These are phyloP conservation scores for Colletotrichum sp. DNA, from an alignment of 2,329 filamentous ascomycete species.

Conservation along the genomic window DNA sequence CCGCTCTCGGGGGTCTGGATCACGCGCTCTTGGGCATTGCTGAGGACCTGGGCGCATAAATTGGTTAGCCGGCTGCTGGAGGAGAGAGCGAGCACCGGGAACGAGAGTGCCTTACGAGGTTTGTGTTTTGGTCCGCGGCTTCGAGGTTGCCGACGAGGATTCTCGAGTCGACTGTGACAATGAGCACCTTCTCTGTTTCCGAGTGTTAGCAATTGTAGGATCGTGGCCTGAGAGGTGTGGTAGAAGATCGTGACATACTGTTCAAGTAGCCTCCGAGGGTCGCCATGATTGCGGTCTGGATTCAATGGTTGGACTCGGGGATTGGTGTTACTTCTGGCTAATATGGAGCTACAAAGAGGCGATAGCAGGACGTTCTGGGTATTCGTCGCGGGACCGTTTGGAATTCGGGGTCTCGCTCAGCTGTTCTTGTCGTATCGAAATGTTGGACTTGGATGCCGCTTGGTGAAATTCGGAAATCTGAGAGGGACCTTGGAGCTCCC, in stretches of 20 bases:
- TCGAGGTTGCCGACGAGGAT: slow-evolving; percentile 83
- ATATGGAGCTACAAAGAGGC: not conserved
- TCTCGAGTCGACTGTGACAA: slow-evolving; percentile 91
- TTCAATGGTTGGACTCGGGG: not conserved
- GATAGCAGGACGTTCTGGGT: not conserved
- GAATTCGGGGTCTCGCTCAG: not conserved
- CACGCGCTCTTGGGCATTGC: slow-evolving; percentile 84
- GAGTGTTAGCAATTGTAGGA: slow-evolving; percentile 29
- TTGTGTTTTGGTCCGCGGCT: slow-evolving; percentile 90
- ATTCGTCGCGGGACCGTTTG: not conserved
- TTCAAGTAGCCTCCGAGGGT: slow-evolving; percentile 50
- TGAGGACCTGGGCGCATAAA: slow-evolving; percentile 67
- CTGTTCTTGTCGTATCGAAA: not conserved
- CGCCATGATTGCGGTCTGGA: slow-evolving; percentile 37
- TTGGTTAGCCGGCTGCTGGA: not conserved
- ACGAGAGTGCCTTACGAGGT: slow-evolving; percentile 65
- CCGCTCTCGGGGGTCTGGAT: slow-evolving; percentile 86
- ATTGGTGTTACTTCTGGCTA: not conserved
- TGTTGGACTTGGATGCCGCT: not conserved
- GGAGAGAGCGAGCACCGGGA: not conserved
- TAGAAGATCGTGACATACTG: slow-evolving; percentile 34
- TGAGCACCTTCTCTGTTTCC: slow-evolving; percentile 80
- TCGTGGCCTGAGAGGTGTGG: not conserved
- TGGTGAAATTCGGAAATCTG: slow-evolving; percentile 18
- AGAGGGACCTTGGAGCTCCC: slow-evolving; percentile 11